Base-by-base conservation (phyloP, 192 early-diverging fungal species). In the Backusella morwellensis region DNA sequence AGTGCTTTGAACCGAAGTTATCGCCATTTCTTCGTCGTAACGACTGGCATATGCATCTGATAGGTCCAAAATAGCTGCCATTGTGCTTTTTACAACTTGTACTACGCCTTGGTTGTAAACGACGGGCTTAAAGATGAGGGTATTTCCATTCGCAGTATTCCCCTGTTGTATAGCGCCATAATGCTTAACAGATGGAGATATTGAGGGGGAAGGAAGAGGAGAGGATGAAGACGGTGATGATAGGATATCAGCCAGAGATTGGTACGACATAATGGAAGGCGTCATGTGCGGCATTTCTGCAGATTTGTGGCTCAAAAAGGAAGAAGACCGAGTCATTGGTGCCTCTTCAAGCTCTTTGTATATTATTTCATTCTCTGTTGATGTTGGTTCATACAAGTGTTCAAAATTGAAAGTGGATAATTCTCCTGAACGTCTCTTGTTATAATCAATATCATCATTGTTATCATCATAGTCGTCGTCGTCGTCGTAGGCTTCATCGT, bases 201-300 rank as follows among this genome's bases (percentile, higher is more conserved):
- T 9, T 35, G 66, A 68, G 2, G 67, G 34, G 19, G 14, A 36
- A 11, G 66, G 35, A 68, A 15, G 34, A 68, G 19, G 34, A 68
- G 34, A n/a, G 36, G 67, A 34, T 1, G 35, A 34, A 35, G 35
- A n/a, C 6, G 67, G 34, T 68, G 35, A 68, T 35, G 35, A 68
- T 26, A 75, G 63, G 9, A 75, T 75, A 38, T 75, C 74, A 66
- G 74, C 74, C 36, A 75, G 44, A 29, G 74, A 75, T 42, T 75
- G 74, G 40, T 75, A 75, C 7, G 74, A 75, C 23, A 59, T 26
- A 7, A 66, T 36, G 26, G 74, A 75, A 6, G 59, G 56, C 4
- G 56, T 29, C 56, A 63, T 63, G 23, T 14, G 56, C 2, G 56
- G 56, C 12, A 63, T 9, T 21, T 21, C 47, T 32, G 72, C 35